Percentiles rank a stretch among this genome's conserved stretches.
Conservation (phyloP, 2,329 filamentous ascomycete species). For the Fusarium hostae region DNA sequence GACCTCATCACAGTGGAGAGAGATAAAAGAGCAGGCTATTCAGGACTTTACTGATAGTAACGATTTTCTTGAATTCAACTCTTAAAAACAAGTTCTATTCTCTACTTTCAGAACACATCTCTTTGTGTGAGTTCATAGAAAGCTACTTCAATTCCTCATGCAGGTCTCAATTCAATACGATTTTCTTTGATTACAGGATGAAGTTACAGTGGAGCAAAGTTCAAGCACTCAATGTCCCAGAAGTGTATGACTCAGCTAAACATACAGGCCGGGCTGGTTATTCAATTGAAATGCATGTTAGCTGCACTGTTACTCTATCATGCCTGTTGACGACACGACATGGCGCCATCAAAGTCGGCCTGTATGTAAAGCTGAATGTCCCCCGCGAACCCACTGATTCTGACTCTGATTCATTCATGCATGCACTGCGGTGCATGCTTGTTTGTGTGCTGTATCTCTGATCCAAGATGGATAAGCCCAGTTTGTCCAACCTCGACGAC, state of each 20-base stretch:
- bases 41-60: not conserved
- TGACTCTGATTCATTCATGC: conserved; percentile 26
- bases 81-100: no score
- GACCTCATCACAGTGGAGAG: not conserved
- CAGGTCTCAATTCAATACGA: not conserved
- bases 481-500: conserved; percentile 35
- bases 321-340: conserved; percentile 38
- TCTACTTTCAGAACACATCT: not conserved
- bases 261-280: not conserved
- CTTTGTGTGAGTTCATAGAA: not conserved
- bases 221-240: not conserved
- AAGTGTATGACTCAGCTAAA: not conserved
- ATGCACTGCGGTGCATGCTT: conserved; percentile 30
- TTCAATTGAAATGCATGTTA: conserved; percentile 31
- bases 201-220: not conserved
- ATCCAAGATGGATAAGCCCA: conserved; percentile 28
- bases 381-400: conserved; percentile 29
- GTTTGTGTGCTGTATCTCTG: conserved; percentile 38
- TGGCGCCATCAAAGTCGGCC: conserved; percentile 24
- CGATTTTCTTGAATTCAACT: no score
- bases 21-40: not conserved
- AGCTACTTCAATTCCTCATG: not conserved
- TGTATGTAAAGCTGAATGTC: conserved; percentile 19
- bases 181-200: not conserved
- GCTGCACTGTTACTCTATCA: conserved; percentile 34